Evolutionary conservation across 805 yeast species (phyloP).

Genomic region (Ascoidea asiatica): DNA sequence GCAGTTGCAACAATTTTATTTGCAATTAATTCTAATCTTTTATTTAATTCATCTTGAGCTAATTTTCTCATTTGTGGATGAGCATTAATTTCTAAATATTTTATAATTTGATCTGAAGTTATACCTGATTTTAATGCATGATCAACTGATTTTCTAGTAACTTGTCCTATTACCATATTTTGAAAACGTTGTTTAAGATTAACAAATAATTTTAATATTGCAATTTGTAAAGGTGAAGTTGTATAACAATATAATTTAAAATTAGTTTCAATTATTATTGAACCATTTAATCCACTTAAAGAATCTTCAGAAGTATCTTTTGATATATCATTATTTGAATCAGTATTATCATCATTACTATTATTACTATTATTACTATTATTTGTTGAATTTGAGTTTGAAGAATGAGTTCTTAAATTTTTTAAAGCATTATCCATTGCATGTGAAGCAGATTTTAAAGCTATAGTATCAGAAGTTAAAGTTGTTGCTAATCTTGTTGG

Average conservation of each 20-base stretch:
- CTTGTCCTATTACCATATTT: constrained; percentile 86
- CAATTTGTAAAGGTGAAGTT: constrained; percentile 88
- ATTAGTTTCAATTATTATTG: constrained; percentile 84
- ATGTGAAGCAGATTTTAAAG: constrained; percentile 57
- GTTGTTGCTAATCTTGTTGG: constrained; percentile 89
- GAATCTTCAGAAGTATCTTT: constrained; percentile 11
- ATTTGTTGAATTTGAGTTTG: constrained; percentile 4
- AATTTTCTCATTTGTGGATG: constrained; percentile 78
- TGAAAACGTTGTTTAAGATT: constrained; percentile 75
- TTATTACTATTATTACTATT: too few species aligned
- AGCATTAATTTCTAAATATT: constrained; percentile 82
- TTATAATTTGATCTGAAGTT: constrained; percentile 87
- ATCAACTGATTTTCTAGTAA: constrained; percentile 85
- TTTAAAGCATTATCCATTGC: constrained; percentile 59
- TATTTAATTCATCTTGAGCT: constrained; percentile 57
- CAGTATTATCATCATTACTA: not conserved
- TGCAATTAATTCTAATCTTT: constrained; percentile 50
- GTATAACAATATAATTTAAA: constrained; percentile 89
- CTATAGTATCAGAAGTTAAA: constrained; percentile 70
- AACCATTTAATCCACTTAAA: constrained; percentile 30
- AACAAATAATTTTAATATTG: constrained; percentile 78
- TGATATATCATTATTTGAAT: constrained; percentile 6
- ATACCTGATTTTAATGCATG: constrained; percentile 78
- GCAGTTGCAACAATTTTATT: constrained; percentile 29
- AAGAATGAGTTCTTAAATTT: constrained; percentile 15